A percentile compares a stretch with the other conserved stretches of the same genome.
Conservation (phyloP, 176 grass and related monocot genomes). For the Elaeis guineensis region DNA sequence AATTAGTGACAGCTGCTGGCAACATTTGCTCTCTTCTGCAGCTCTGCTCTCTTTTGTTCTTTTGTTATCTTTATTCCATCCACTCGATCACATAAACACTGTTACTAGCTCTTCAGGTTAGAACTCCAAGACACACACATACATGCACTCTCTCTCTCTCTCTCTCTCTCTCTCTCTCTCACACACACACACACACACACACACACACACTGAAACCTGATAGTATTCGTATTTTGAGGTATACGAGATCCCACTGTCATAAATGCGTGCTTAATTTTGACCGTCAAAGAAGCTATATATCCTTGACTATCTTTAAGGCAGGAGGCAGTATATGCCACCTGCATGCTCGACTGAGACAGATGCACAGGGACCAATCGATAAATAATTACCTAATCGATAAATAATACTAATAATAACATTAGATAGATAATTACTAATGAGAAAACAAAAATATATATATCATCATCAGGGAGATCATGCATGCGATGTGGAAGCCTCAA, state of each 20-base stretch:
- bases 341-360: slow-evolving; percentile 20
- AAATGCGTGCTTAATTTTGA: slow-evolving; percentile 19
- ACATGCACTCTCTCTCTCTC: slow-evolving; percentile 13
- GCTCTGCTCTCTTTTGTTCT: too few relatives aligned
- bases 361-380: background rate
- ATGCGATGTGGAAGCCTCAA: slow-evolving; percentile 36
- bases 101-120: slow-evolving; percentile 19
- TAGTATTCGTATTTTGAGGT: slow-evolving; percentile 13
- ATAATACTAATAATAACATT: too few relatives aligned
- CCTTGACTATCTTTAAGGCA: background rate
- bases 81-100: background rate
- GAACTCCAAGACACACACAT: background rate
- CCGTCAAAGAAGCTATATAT: slow-evolving; percentile 49
- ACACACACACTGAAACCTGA: slow-evolving; percentile 12
- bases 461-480: slow-evolving; percentile 32
- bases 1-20: too few relatives aligned
- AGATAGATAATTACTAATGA: too few relatives aligned
- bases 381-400: too few relatives aligned
- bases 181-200: too few relatives aligned
- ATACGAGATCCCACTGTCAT: background rate
- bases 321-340: slow-evolving; percentile 22
- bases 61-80: too few relatives aligned
- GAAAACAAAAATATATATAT: background rate
- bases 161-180: too few relatives aligned
- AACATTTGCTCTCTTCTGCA: too few relatives aligned